Base-by-base conservation (phyloP, 2,329 filamentous ascomycete genomes). In the Apiospora kogelbergensis region DNA sequence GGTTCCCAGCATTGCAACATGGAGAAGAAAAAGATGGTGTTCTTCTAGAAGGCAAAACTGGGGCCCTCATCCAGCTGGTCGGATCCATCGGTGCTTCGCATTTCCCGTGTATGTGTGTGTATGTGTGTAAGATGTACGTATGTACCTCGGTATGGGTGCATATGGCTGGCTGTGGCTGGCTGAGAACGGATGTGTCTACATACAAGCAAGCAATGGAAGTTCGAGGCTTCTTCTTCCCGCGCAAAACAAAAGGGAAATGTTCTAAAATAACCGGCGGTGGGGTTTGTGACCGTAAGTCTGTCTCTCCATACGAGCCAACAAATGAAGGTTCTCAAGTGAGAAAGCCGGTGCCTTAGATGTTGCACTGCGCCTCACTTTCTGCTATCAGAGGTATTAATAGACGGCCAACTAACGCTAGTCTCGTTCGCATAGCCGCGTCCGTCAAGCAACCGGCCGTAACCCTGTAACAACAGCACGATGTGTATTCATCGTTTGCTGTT, bases 41-140 rank as follows among this genome's bases (percentile, higher is more conserved):
- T 65, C 63, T 65, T 65, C 63, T 65, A 65, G 63, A 65, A 65
- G 63, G 17, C 63, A 65, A 65, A 65, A 65, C 63, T 66, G 65
- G 65, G 65, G 65, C 65, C 26, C 44, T 46, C 41, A 40, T 53
- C 65, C 65, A 66, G 44, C 33, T 41, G 30, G 42, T 66, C 65
- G 65, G 65, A 66, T 66, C 65, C 65, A 53, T 66, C 65, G 65
- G 65, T 37, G 65, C 42, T 65, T 45, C 26, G 46, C 46, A 53
- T 53, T 26, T 26, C 3, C n/a, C n/a, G n/a, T 22, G 6, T 22
- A 15, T 53, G 22, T 60, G 30, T 60, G 53, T 22, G 6, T 22
- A 15, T 53, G 22, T 60, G 30, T 60, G 53, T 60, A 57, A 57
- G n/a, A 33, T 33, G 48, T 37, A 48, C 15, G 33, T 48, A 24